Percentiles rank a stretch among this genome's conserved stretches.
Evolutionary conservation across 2,329 filamentous ascomycete species (phyloP).

Genomic region (Lasiodiplodia citricola): DNA sequence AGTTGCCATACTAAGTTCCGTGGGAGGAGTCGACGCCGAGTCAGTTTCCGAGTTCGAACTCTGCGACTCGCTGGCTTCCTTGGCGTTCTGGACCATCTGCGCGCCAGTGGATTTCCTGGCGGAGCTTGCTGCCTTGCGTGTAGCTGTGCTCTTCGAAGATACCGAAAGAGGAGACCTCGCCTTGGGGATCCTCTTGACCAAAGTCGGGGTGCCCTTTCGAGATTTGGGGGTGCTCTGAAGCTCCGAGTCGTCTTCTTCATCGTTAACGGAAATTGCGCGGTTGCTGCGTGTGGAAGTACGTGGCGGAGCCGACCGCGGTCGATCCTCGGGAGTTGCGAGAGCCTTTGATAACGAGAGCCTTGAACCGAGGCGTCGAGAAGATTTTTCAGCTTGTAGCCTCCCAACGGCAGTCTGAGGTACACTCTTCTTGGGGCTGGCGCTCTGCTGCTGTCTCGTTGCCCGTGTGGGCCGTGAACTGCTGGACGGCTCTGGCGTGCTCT

Average conservation of each 20-base stretch:
- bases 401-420: neutral
- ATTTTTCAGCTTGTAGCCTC: slow-evolving; percentile 1
- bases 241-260: neutral
- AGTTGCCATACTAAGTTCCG: neutral
- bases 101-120: neutral
- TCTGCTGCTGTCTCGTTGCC: slow-evolving; percentile 2
- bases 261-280: neutral
- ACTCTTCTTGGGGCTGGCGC: slow-evolving; percentile 4
- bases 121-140: neutral
- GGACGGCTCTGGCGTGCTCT: slow-evolving; percentile 5
- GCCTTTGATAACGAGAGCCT: neutral
- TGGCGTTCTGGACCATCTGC: neutral
- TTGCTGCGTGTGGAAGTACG: slow-evolving; percentile 2
- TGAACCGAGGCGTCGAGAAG: neutral
- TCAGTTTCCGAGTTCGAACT: neutral
- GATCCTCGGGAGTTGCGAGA: neutral
- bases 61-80: neutral
- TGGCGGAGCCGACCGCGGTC: neutral
- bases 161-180: neutral
- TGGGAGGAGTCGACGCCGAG: neutral
- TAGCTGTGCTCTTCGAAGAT: neutral
- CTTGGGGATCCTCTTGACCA: neutral
- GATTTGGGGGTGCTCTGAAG: neutral
- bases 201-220: neutral
- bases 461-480: neutral